phyloP scores from a whole-genome alignment of 805 yeast genomes.

The Candida namnaoensis region DNA sequence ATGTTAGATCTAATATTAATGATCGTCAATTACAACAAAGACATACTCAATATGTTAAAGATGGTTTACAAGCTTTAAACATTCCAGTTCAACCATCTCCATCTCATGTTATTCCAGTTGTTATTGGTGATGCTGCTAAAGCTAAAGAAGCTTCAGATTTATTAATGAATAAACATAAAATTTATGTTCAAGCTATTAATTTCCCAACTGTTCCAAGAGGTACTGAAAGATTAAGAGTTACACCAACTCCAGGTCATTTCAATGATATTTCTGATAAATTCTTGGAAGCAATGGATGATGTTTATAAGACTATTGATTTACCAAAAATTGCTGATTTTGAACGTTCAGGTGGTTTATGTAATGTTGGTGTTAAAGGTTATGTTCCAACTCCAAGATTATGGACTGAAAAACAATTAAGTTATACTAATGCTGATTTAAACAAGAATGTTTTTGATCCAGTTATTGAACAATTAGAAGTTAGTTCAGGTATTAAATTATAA shows the following conservation, averaged over 20 bases:
- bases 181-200: conserved; percentile 97
- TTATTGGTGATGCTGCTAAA: conserved; percentile 88
- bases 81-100: conserved; percentile 97
- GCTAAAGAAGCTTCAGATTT: conserved; percentile 90
- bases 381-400: conserved; percentile 60
- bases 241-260: conserved; percentile 98
- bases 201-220: conserved; percentile 97
- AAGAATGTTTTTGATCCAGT: conserved; percentile 58
- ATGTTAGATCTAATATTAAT: conserved; percentile 67
- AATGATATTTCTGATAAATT: conserved; percentile 68
- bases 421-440: conserved; percentile 56
- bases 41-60: conserved; percentile 79
- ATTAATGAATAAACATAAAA: conserved; percentile 72
- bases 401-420: conserved; percentile 73
- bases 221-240: conserved; percentile 89
- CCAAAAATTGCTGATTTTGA: conserved; percentile 76
- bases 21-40: conserved; percentile 81
- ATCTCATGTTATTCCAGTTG: conserved; percentile 91
- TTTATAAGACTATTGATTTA: conserved; percentile 67
- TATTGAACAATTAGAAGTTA: conserved; percentile 55
- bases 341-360: conserved; percentile 78
- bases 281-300: conserved; percentile 70
- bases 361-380: conserved; percentile 60
- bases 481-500: conserved; percentile 44
- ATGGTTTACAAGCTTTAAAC: conserved; percentile 56